Percentiles rank a stretch among this genome's conserved stretches.
These are phyloP conservation scores for Amanita fuliginea DNA, from an alignment of 768 basidiomycete genomes.

Conservation along the genomic window DNA sequence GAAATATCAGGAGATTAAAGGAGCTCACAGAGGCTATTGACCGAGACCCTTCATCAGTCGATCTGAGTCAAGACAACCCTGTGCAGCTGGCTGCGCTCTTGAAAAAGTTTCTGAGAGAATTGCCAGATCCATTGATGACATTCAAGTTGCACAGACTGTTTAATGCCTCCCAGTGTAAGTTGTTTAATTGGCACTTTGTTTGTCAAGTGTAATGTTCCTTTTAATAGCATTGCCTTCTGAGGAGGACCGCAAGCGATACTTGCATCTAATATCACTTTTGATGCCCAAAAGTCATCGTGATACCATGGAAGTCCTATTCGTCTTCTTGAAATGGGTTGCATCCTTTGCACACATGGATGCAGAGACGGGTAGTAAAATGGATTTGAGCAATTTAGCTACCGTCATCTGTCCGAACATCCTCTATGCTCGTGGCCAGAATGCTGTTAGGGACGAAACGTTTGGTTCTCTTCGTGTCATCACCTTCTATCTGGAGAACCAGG, in stretches of 20 bases:
- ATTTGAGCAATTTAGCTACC: slow-evolving; percentile 88
- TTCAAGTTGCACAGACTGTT: slow-evolving; percentile 87
- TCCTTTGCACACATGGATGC: slow-evolving; percentile 98
- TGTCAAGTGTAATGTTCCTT: slow-evolving; percentile 7
- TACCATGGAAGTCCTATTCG: slow-evolving; percentile 95
- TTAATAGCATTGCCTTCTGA: slow-evolving; percentile 58
- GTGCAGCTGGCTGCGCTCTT: slow-evolving; percentile 94
- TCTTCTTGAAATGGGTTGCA: slow-evolving; percentile 99
- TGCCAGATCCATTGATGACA: slow-evolving; percentile 94
- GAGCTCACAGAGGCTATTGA: slow-evolving; percentile 90
- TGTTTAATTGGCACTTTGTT: neutral
- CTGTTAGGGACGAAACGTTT: slow-evolving; percentile 90
- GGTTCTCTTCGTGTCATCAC: slow-evolving; percentile 80
- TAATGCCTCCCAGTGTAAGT: slow-evolving; percentile 80
- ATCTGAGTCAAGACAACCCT: slow-evolving; percentile 88
- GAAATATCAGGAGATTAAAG: slow-evolving; percentile 89
- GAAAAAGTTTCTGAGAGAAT: slow-evolving; percentile 93
- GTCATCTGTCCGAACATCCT: slow-evolving; percentile 98
- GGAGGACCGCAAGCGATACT: slow-evolving; percentile 67
- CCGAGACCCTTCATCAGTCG: slow-evolving; percentile 86
- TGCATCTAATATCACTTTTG: slow-evolving; percentile 79
- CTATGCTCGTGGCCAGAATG: slow-evolving; percentile 77
- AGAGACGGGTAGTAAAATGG: slow-evolving; percentile 98
- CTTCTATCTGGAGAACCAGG: slow-evolving; percentile 82
- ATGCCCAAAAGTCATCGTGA: slow-evolving; percentile 92